Evolutionary conservation across 2,329 filamentous ascomycete genomes (phyloP), one percentile per base, ranked within the genome.

Genomic region (Blastomyces gilchristii): DNA sequence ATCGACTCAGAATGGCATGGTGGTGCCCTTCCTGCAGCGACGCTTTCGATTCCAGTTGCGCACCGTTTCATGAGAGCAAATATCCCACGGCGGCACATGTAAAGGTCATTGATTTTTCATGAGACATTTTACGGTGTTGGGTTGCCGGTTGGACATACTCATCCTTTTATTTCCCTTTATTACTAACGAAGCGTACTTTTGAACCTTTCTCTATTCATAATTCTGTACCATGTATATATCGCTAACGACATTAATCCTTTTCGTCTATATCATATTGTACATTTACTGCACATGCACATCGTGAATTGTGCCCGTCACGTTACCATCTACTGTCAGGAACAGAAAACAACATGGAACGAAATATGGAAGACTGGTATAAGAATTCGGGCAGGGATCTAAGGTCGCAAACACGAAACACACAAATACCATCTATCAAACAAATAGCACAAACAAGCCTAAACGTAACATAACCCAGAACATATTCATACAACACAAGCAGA

Each of bases 21-120:
- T 74, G 25, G 71, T 47, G n/a, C 53, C 71, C 1, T 76, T 76
- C 58, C 67, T 77, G 14, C 69, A 74, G 22, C 68, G 73, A 62
- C 67, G 73, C n/a, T 74, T 77, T 58, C 74, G 74, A n/a, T 64
- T 76, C 25, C 74, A 74, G 59, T 68, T 76, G 16, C 57, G 57
- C 41, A 34, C 43, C 12, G 34, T 49, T 59, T 59, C 57, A 37
- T 59, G 57, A 59, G n/a, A 12, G 2, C 34, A 3, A 3, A 14
- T n/a, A 57, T 22, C 18, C 39, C 39, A 22, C 25, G 3, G 9
- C n/a, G 22, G 3, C 34, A 39, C 12, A 22, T 12, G n/a, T 41
- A 11, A n/a, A 41, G 41, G 16, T 2, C 37, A 31, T 49, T 28
- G 7, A 4, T 41, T 22, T 43, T n/a, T 22, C 5, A n/a, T 47